phyloP scores from a whole-genome alignment of 305 asterid genomes.

The Euphrasia arctica region DNA sequence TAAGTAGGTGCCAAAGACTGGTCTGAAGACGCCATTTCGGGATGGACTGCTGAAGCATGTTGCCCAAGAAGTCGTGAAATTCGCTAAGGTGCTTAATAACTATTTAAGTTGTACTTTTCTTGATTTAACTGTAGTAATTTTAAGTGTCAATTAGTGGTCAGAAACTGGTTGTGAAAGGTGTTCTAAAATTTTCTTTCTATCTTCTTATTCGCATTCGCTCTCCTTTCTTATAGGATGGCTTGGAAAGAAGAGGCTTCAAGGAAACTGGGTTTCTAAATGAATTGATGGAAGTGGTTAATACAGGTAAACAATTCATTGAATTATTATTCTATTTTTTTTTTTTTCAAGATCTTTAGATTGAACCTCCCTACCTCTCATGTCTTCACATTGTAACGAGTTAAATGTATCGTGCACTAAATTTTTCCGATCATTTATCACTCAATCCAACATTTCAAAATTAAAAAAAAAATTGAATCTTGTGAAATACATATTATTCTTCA shows the following conservation, averaged over 20 bases:
- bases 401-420: too few species aligned
- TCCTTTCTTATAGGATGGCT: constrained; percentile 62
- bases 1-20: constrained; percentile 72
- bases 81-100: constrained; percentile 61
- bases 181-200: constrained; percentile 6
- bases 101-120: not conserved
- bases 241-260: constrained; percentile 90
- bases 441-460: too few species aligned
- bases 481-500: too few species aligned
- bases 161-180: constrained; percentile 5
- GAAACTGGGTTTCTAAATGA: constrained; percentile 82
- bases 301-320: constrained; percentile 39
- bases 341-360: not conserved
- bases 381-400: too few species aligned
- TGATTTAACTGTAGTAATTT: constrained; percentile 1
- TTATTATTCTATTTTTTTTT: not conserved
- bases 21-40: constrained; percentile 92
- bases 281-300: constrained; percentile 71
- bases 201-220: constrained; percentile 11
- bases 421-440: too few species aligned
- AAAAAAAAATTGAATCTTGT: too few species aligned
- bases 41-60: constrained; percentile 96
- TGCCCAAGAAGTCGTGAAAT: constrained; percentile 81
- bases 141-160: not conserved
- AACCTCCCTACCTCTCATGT: not conserved